Evolutionary conservation across 306 rosid genomes (phyloP).

Genomic region (Erythrophleum fordii): DNA sequence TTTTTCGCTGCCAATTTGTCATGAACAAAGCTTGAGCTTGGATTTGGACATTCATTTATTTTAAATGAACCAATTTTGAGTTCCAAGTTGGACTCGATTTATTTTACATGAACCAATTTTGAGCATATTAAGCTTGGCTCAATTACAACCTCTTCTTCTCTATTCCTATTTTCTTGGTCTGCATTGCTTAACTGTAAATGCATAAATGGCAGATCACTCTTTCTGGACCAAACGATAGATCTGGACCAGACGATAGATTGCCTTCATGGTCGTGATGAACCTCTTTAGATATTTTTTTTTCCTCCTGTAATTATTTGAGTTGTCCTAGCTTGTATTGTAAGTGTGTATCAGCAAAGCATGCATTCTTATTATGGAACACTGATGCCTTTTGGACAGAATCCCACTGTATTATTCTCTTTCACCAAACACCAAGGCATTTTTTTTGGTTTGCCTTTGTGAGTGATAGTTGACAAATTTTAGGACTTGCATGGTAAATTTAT

Average conservation of each 20-base stretch:
- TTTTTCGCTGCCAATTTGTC: too few relatives aligned
- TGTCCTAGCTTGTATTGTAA: conserved; percentile 49
- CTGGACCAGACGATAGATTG: conserved; percentile 67
- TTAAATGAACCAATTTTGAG: not conserved
- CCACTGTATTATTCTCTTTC: conserved; percentile 23
- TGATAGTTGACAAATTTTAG: conserved; percentile 28
- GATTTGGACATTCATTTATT: not conserved
- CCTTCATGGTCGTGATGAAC: conserved; percentile 56
- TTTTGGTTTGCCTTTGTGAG: conserved; percentile 53
- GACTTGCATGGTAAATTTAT: conserved; percentile 33
- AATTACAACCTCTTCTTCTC: not conserved
- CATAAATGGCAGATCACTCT: conserved; percentile 66
- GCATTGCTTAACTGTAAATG: conserved; percentile 33
- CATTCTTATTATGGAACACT: conserved; percentile 39
- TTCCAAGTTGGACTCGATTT: not conserved
- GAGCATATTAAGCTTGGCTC: too few relatives aligned
- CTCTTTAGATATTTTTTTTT: conserved; percentile 3
- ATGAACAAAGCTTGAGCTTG: not conserved
- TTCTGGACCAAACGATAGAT: conserved; percentile 84
- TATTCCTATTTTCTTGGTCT: not conserved
- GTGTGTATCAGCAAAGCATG: conserved; percentile 53
- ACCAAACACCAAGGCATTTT: conserved; percentile 51
- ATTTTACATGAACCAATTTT: not conserved
- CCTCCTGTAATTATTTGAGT: conserved; percentile 60
- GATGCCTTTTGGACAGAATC: conserved; percentile 34